Conservation (phyloP, 1,139 yeast species). For the Saccharomyces hybrid region DNA sequence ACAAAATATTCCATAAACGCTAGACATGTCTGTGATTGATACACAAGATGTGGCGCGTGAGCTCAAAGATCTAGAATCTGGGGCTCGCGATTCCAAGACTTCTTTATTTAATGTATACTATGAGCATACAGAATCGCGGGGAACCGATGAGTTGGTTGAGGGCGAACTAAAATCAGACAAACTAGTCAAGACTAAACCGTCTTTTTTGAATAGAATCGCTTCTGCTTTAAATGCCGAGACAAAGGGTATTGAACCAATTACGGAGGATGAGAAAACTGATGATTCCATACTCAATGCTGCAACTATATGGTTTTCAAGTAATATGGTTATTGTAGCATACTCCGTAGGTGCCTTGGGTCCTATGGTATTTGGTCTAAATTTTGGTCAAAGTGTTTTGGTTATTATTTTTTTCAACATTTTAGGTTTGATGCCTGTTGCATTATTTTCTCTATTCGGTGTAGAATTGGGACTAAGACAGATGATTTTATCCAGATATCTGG, state of each 20-base stretch:
- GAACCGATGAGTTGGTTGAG: background rate
- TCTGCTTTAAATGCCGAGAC: conserved; percentile 37
- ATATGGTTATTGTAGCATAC: conserved; percentile 76
- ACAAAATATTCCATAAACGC: background rate
- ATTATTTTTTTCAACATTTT: conserved; percentile 65
- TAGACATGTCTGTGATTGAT: background rate
- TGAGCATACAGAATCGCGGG: background rate
- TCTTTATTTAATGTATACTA: background rate
- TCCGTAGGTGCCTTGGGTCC: conserved; percentile 76
- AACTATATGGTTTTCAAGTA: conserved; percentile 88
- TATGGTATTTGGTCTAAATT: conserved; percentile 40
- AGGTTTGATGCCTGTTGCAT: conserved; percentile 74
- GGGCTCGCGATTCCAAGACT: background rate
- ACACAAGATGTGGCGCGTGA: background rate
- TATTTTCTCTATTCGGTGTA: conserved; percentile 75
- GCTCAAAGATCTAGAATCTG: background rate
- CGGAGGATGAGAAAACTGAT: conserved; percentile 42
- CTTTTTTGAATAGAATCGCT: conserved; percentile 32
- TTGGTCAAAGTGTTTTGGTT: conserved; percentile 57
- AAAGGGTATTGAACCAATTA: conserved; percentile 41
- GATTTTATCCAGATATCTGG: conserved; percentile 67
- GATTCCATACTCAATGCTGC: conserved; percentile 61
- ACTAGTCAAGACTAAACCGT: conserved; percentile 12
- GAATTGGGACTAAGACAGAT: conserved; percentile 81
- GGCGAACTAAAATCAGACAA: background rate